Base-by-base conservation (phyloP, 2,329 filamentous ascomycete genomes). In the Fusarium incarnatum region DNA sequence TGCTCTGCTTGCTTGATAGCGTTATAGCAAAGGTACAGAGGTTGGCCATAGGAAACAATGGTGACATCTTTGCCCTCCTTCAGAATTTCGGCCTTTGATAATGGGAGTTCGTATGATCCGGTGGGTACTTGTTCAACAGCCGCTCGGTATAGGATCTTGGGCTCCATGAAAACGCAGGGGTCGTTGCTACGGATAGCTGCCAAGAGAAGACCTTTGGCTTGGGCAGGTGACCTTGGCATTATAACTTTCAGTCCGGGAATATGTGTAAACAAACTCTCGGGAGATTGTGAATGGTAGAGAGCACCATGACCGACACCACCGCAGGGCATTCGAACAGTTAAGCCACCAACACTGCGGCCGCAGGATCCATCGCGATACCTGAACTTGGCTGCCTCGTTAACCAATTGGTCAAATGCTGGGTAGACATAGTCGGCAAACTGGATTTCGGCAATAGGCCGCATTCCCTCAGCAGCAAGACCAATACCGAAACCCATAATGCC, bases 361-460 rank as follows among this genome's bases (percentile, higher is more conserved):
- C 84, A 84, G 20, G 76, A 68, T 0, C 89, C 89, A 52, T 92
- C 91, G 50, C 94, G 87, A 79, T 94, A 98, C 59, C 94, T 86
- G 76, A 92, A 91, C 81, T 97, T 97, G 65, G 94, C 93, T 0
- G 93, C 94, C 81, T 98, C 94, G 76, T 97, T 97, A 76, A 97
- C 94, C 32, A 98, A 87, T 83, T 98, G 94, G 77, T 98, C 94
- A 75, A 97, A 97, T 0, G 94, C 94, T 5, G 94, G 94, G 78
- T 91, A 97, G 57, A 97, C 90, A 78, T 98, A 98, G 78, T 98
- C 94, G 63, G 94, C 94, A 77, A 98, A 98, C 79, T 98, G 94
- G 58, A 98, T 94, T 83, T 99, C 96, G 1, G 95, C 95, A 25
- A 98, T 88, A 0, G 96, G 94, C 60, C 92, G 91, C 92, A 97